Percentiles rank a stretch among this genome's conserved stretches.
Evolutionary conservation across 331 rosid species (phyloP).

Genomic region (Malus hybrid): DNA sequence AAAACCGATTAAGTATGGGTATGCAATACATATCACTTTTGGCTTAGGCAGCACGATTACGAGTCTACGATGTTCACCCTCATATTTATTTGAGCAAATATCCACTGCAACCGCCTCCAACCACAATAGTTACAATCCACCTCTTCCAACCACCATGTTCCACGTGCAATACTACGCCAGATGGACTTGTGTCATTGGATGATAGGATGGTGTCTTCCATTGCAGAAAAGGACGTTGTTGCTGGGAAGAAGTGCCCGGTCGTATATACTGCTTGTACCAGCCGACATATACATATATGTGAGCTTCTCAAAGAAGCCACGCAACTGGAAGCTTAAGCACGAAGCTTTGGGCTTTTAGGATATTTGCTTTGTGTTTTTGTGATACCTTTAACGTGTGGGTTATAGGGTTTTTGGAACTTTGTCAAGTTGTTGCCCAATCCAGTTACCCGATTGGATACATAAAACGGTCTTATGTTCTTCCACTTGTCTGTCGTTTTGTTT

Average conservation of each 20-base stretch:
- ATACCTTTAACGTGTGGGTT: slow-evolving; percentile 20
- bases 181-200: background rate
- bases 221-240: background rate
- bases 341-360: slow-evolving; percentile 25
- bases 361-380: background rate
- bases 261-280: slow-evolving; percentile 6
- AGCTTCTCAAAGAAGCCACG: slow-evolving; percentile 60
- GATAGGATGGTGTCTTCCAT: background rate
- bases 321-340: slow-evolving; percentile 37
- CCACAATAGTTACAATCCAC: background rate
- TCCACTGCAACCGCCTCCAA: background rate
- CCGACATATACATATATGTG: slow-evolving; percentile 24
- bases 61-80: background rate
- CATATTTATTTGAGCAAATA: background rate
- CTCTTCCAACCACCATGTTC: background rate
- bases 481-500: background rate
- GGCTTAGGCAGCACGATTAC: slow-evolving; percentile 4
- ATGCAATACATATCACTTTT: background rate
- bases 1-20: background rate
- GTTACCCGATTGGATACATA: background rate
- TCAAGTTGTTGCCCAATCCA: slow-evolving; percentile 3
- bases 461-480: background rate
- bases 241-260: background rate
- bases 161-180: background rate
- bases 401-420: slow-evolving; percentile 26